Evolutionary conservation across 2,329 filamentous ascomycete species (phyloP).

Genomic region (Pyrenophora teres): DNA sequence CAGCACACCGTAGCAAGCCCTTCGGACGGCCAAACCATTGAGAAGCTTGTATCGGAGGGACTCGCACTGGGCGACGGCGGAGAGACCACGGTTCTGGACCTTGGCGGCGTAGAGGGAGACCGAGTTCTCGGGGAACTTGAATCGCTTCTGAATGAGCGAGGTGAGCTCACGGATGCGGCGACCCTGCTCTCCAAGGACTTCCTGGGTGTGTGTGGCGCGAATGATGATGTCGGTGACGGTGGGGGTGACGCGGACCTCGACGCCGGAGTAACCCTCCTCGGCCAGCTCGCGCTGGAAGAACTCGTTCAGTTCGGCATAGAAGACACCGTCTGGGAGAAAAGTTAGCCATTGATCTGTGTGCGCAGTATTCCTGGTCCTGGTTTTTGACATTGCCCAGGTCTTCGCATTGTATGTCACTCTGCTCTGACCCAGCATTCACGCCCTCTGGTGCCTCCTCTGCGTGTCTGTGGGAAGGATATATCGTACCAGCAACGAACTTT

Average conservation of each 20-base stretch:
- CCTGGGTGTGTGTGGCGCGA: conserved; percentile 99
- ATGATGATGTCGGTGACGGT: conserved; percentile 99
- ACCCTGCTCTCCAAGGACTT: conserved; percentile 99
- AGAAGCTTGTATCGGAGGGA: conserved; percentile 99
- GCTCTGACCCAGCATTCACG: neutral
- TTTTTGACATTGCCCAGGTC: neutral
- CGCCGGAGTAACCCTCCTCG: conserved; percentile 99
- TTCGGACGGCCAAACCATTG: conserved; percentile 97
- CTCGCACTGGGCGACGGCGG: conserved; percentile 99
- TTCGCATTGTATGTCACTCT: neutral
- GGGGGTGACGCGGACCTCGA: conserved; percentile 99
- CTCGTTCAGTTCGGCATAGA: conserved; percentile 99
- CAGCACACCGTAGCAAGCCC: conserved; percentile 99
- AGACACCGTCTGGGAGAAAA: conserved; percentile 78
- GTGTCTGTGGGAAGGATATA: conserved; percentile 24
- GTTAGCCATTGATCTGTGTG: conserved; percentile 32
- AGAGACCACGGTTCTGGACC: conserved; percentile 99
- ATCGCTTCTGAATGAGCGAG: conserved; percentile 99
- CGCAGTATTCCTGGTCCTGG: conserved; percentile 15
- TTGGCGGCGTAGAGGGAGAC: conserved; percentile 99
- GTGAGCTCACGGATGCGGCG: conserved; percentile 99
- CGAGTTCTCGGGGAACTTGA: conserved; percentile 99
- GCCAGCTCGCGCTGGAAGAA: conserved; percentile 99
- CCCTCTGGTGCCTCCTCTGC: conserved; percentile 9
- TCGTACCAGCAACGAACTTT: conserved; percentile 63